Evolutionary conservation across 2,329 filamentous ascomycete genomes (phyloP).

Genomic region (Helotiales sp.): DNA sequence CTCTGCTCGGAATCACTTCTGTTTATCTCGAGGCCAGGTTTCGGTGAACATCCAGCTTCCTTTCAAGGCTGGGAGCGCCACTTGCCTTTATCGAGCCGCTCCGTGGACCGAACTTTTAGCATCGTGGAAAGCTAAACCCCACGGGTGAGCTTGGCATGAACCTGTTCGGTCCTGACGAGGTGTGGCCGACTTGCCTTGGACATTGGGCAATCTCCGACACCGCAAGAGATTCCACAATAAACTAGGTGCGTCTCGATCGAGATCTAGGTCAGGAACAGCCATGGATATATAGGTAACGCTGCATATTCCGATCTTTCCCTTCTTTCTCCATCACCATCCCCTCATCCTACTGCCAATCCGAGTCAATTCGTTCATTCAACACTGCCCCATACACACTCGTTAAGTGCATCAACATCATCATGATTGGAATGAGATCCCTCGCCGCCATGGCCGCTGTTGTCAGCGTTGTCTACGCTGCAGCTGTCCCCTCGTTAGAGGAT

Average conservation of each 20-base stretch:
- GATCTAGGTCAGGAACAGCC: neutral
- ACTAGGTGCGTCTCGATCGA: conserved; percentile 1
- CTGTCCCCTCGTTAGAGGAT: conserved; percentile 12
- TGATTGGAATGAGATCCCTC: conserved; percentile 24
- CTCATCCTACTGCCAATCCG: conserved; percentile 4
- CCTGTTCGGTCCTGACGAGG: neutral
- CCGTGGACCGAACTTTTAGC: neutral
- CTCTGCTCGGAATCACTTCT: neutral
- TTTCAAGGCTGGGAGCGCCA: neutral
- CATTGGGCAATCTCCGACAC: conserved; percentile 10
- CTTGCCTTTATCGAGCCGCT: neutral
- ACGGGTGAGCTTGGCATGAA: neutral
- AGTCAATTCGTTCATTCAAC: neutral
- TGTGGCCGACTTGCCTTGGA: conserved; percentile 3
- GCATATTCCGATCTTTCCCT: conserved; percentile 1
- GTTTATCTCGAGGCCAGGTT: neutral
- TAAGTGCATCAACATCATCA: conserved; percentile 16
- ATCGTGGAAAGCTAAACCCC: neutral
- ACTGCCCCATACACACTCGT: conserved; percentile 4
- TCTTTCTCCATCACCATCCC: neutral
- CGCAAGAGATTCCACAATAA: neutral
- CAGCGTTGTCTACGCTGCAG: conserved; percentile 13
- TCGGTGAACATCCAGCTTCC: too few relatives aligned
- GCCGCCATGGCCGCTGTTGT: conserved; percentile 15
- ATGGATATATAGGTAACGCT: conserved; percentile 10